phyloP scores from a whole-genome alignment of 2,329 filamentous ascomycete species.

The Aspergillus nomiae region DNA sequence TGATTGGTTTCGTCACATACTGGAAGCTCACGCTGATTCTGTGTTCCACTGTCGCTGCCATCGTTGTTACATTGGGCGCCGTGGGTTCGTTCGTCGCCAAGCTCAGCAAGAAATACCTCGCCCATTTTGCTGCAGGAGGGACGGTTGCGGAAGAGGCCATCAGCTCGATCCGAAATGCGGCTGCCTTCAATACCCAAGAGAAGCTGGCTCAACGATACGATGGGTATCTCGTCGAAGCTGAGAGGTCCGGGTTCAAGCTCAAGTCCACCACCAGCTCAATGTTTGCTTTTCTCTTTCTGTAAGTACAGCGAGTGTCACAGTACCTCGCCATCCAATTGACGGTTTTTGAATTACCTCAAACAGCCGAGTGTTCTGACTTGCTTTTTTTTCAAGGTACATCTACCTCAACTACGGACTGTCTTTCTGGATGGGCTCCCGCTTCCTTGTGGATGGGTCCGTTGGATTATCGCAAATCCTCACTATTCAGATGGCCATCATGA shows the following conservation, averaged over 20 bases:
- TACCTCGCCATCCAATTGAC: not conserved
- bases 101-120: not conserved
- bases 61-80: slow-evolving; percentile 67
- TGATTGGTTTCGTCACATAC: slow-evolving; percentile 78
- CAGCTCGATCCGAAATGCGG: slow-evolving; percentile 44
- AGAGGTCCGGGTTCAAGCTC: not conserved
- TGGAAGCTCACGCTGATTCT: slow-evolving; percentile 86
- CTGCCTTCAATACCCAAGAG: not conserved
- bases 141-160: slow-evolving; percentile 54
- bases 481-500: not conserved
- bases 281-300: not conserved
- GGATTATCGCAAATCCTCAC: not conserved
- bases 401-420: not conserved
- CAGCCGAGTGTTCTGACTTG: not conserved
- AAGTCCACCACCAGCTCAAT: not conserved
- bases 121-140: slow-evolving; percentile 30
- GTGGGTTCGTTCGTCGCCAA: not conserved
- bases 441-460: not conserved
- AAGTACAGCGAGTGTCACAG: not conserved
- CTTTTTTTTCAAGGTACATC: slow-evolving; percentile 19
- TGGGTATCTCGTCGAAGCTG: not conserved
- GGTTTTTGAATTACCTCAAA: not conserved
- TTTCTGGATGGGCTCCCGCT: not conserved
- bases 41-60: slow-evolving; percentile 69
- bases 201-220: not conserved